These are phyloP conservation scores for Penicillium sp. DNA, from an alignment of 2,329 filamentous ascomycete genomes.

Conservation along the genomic window DNA sequence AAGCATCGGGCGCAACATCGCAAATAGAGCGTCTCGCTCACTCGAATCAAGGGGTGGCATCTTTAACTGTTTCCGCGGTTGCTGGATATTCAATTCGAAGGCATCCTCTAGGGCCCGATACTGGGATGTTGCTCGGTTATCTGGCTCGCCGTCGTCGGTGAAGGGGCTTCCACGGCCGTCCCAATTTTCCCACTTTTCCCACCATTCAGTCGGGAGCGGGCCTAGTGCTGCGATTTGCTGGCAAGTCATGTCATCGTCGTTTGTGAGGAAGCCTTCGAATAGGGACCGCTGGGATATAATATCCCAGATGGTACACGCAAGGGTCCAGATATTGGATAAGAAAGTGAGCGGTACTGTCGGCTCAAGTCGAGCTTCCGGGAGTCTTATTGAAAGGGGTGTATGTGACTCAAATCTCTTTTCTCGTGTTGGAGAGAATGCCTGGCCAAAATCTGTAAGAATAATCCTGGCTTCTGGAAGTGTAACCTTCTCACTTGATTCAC, in stretches of 20 bases:
- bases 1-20: constrained; percentile 31
- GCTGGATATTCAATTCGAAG: constrained; percentile 9
- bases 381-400: constrained; percentile 31
- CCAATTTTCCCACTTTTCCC: constrained; percentile 32
- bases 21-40: constrained; percentile 23
- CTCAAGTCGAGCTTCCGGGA: constrained; percentile 44
- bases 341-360: constrained; percentile 39
- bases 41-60: constrained; percentile 5
- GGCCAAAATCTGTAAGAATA: constrained; percentile 34
- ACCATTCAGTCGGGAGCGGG: constrained; percentile 30
- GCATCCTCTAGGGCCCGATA: constrained; percentile 7
- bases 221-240: constrained; percentile 36
- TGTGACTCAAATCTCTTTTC: constrained; percentile 23
- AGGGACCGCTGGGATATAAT: constrained; percentile 36
- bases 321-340: constrained; percentile 45
- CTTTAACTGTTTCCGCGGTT: not conserved
- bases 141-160: constrained; percentile 27
- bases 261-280: constrained; percentile 31
- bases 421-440: constrained; percentile 28
- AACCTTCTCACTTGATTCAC: constrained; percentile 29
- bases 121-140: constrained; percentile 8
- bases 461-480: constrained; percentile 30
- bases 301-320: constrained; percentile 44
- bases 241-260: constrained; percentile 31
- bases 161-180: constrained; percentile 20